phyloP scores from a whole-genome alignment of 371 early-diverging fungal species.

The Actinomucor elegans region DNA sequence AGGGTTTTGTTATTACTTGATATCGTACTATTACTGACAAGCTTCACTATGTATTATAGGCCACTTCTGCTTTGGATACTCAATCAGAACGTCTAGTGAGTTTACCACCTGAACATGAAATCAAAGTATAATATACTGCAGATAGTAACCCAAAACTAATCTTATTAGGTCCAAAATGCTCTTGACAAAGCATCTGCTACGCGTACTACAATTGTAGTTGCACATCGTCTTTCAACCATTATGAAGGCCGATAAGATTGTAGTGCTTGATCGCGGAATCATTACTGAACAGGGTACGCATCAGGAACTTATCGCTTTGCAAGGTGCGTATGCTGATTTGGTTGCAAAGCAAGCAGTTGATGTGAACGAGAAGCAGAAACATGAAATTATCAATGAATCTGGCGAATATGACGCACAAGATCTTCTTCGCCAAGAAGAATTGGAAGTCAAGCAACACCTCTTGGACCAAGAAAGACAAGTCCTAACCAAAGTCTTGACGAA shows the following conservation, averaged over 20 bases:
- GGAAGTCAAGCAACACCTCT: constrained; percentile 19
- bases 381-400: too few species aligned
- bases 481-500: background rate
- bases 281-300: constrained; percentile 73
- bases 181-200: constrained; percentile 67
- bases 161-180: constrained; percentile 74
- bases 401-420: constrained; percentile 1
- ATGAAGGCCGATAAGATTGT: constrained; percentile 78
- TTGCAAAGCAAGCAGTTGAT: constrained; percentile 39
- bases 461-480: constrained; percentile 12
- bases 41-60: constrained; percentile 36
- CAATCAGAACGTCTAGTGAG: constrained; percentile 78
- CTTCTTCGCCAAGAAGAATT: constrained; percentile 7
- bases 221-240: constrained; percentile 80
- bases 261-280: constrained; percentile 65
- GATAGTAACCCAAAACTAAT: too few species aligned
- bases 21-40: too few species aligned
- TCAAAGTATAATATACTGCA: too few species aligned
- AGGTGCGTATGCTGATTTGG: constrained; percentile 50
- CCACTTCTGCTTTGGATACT: constrained; percentile 78
- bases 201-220: constrained; percentile 87
- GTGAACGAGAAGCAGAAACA: background rate
- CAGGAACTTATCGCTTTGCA: constrained; percentile 39
- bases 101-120: too few species aligned
- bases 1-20: constrained; percentile 10